Conservation (phyloP, 192 early-diverging fungal genomes). For the Umbelopsis sp. region DNA sequence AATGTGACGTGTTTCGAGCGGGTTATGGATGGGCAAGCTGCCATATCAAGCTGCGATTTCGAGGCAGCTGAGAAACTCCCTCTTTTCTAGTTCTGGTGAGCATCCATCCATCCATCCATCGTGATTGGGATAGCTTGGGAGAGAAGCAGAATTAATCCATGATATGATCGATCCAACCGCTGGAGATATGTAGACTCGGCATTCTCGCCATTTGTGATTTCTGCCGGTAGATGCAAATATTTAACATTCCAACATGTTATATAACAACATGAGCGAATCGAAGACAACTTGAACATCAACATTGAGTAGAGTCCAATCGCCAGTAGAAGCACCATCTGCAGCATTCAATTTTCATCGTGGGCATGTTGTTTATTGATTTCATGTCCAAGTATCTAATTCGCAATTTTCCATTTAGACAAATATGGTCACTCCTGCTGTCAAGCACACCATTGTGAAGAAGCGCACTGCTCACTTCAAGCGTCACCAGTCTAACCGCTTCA, state of each 20-base stretch:
- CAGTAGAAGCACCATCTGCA: neutral
- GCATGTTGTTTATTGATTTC: too few species aligned
- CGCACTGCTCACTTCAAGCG: constrained; percentile 95
- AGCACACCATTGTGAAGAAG: constrained; percentile 99
- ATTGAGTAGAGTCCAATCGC: neutral
- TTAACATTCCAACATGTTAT: too few species aligned
- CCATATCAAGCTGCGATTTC: neutral
- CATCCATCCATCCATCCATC: constrained; percentile 15
- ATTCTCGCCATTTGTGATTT: constrained; percentile 1
- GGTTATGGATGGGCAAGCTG: neutral
- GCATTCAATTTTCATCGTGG: neutral
- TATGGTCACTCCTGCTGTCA: constrained; percentile 94
- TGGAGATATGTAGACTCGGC: neutral
- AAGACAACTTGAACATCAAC: neutral
- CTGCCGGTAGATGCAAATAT: neutral
- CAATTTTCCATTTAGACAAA: constrained; percentile 40
- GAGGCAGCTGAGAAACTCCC: neutral
- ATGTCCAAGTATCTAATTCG: neutral
- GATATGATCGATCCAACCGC: neutral
- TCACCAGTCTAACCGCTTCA: constrained; percentile 99
- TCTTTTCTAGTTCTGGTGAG: constrained; percentile 21
- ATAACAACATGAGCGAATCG: too few species aligned
- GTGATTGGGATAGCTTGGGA: neutral
- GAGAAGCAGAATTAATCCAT: neutral
- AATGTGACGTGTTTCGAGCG: neutral